These are phyloP conservation scores for Euphrasia arctica DNA, from an alignment of 305 asterid genomes.

Conservation along the genomic window DNA sequence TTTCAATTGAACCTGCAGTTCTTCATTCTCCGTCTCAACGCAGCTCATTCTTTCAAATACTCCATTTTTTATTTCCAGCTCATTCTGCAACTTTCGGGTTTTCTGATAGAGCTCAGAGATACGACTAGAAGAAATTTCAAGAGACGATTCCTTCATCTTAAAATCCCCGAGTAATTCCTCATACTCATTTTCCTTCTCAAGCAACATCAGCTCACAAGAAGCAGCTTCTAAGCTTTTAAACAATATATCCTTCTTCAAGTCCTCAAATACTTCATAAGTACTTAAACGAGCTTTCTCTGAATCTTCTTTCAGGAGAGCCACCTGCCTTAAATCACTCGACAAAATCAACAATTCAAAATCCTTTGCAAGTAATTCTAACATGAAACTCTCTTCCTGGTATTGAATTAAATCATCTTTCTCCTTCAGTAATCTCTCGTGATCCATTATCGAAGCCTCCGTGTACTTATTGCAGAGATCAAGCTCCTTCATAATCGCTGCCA, in stretches of 20 bases:
- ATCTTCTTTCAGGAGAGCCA: slow-evolving; percentile 38
- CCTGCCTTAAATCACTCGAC: slow-evolving; percentile 56
- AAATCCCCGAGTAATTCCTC: slow-evolving; percentile 46
- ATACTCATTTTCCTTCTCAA: slow-evolving; percentile 50
- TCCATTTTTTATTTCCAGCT: slow-evolving; percentile 50
- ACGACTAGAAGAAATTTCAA: slow-evolving; percentile 47
- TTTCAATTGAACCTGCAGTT: slow-evolving; percentile 39
- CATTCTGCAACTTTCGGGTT: slow-evolving; percentile 48
- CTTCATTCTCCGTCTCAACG: slow-evolving; percentile 56
- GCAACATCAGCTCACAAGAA: slow-evolving; percentile 47
- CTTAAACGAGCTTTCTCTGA: slow-evolving; percentile 33
- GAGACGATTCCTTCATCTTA: slow-evolving; percentile 55
- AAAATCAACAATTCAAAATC: slow-evolving; percentile 58
- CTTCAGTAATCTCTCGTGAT: slow-evolving; percentile 59
- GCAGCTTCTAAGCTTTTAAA: slow-evolving; percentile 57
- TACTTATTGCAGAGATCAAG: slow-evolving; percentile 58
- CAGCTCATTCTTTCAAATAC: slow-evolving; percentile 44
- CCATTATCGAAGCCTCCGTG: slow-evolving; percentile 47
- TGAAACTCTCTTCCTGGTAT: slow-evolving; percentile 52
- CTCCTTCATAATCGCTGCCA: slow-evolving; percentile 65
- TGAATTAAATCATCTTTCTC: slow-evolving; percentile 54
- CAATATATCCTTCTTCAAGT: slow-evolving; percentile 48
- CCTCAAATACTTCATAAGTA: slow-evolving; percentile 45
- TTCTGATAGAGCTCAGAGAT: slow-evolving; percentile 51
- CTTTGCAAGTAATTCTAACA: slow-evolving; percentile 50